These are phyloP conservation scores for Hura crepitans DNA, from an alignment of 441 rosid genomes.

Conservation along the genomic window DNA sequence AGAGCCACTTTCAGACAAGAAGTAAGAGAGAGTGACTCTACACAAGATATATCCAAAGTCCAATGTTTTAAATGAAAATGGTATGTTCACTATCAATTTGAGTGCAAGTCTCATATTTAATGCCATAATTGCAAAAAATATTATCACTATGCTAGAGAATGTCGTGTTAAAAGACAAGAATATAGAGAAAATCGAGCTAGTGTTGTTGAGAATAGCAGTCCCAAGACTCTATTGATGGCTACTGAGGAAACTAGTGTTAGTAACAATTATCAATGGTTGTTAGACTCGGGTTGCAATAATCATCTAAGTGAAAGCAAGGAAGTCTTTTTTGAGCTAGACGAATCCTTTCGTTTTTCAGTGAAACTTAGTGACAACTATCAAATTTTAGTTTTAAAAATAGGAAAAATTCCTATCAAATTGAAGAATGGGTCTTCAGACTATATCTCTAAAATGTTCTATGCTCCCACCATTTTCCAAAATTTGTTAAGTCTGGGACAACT, in stretches of 20 bases:
- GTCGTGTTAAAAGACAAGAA: too few relatives aligned
- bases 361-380: background rate
- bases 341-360: background rate
- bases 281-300: background rate
- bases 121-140: background rate
- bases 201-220: background rate
- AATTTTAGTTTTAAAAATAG: background rate
- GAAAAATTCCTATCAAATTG: background rate
- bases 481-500: background rate
- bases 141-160: slow-evolving; percentile 10
- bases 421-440: background rate
- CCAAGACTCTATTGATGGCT: background rate
- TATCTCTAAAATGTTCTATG: background rate
- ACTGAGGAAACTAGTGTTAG: background rate
- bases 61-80: too few relatives aligned
- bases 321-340: background rate
- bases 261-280: background rate
- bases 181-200: too few relatives aligned
- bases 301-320: too few relatives aligned
- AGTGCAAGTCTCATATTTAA: slow-evolving; percentile 2
- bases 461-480: background rate
- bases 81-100: too few relatives aligned
- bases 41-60: too few relatives aligned
- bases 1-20: background rate
- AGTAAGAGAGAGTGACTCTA: background rate